Percentiles rank a stretch among this genome's conserved stretches.
These are phyloP conservation scores for Penicillium fimorum DNA, from an alignment of 495 filamentous ascomycete species.

Conservation along the genomic window DNA sequence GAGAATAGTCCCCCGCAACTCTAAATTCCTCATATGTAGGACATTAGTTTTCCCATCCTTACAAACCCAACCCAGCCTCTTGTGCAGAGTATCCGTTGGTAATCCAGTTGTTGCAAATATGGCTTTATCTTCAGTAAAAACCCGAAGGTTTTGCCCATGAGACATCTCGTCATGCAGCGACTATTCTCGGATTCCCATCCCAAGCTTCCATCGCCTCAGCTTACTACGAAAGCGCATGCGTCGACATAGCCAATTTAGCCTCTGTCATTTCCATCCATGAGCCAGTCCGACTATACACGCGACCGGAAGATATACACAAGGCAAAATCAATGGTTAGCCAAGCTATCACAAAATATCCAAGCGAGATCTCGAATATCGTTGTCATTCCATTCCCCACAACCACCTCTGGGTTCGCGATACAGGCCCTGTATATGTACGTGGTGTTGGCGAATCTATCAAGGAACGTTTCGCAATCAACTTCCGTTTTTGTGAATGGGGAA, in stretches of 20 bases:
- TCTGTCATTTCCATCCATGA: slow-evolving; percentile 22
- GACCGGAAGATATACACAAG: slow-evolving; percentile 15
- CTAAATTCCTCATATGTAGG: not conserved
- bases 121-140: not conserved
- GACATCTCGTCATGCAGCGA: slow-evolving; percentile 20
- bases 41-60: too few relatives aligned
- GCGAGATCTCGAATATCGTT: slow-evolving; percentile 2
- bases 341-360: slow-evolving; percentile 1
- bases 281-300: slow-evolving; percentile 18
- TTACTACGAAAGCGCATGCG: slow-evolving; percentile 19
- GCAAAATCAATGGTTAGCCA: slow-evolving; percentile 15
- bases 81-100: too few relatives aligned
- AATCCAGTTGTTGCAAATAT: not conserved
- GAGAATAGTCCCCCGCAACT: not conserved
- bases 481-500: slow-evolving; percentile 26
- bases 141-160: slow-evolving; percentile 8
- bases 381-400: slow-evolving; percentile 21
- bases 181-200: slow-evolving; percentile 29
- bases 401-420: slow-evolving; percentile 27
- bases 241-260: slow-evolving; percentile 23
- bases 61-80: too few relatives aligned
- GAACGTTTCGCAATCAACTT: slow-evolving; percentile 22
- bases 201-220: slow-evolving; percentile 14
- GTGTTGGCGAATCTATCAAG: not conserved
- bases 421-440: slow-evolving; percentile 22